Conservation (phyloP, 495 filamentous ascomycete genomes). For the Margaritispora aquatica region DNA sequence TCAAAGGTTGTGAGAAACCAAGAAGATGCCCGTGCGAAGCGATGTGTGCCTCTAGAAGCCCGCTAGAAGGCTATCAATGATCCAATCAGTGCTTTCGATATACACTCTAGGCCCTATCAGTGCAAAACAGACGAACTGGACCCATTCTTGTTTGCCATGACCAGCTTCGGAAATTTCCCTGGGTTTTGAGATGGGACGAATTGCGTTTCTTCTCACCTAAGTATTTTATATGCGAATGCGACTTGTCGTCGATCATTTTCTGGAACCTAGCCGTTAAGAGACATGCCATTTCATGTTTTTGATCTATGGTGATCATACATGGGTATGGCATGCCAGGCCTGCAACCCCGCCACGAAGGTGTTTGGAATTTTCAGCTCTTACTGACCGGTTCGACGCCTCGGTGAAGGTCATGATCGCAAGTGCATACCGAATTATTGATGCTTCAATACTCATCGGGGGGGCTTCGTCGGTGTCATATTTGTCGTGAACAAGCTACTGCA, state of each 20-base stretch:
- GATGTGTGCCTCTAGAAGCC: neutral
- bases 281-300: too few species aligned
- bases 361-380: neutral
- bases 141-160: neutral
- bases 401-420: neutral
- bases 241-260: neutral
- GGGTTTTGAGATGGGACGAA: neutral
- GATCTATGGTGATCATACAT: too few species aligned
- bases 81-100: too few species aligned
- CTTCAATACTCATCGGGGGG: neutral
- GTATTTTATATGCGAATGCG: too few species aligned
- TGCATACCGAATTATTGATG: too few species aligned
- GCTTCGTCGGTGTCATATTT: neutral
- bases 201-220: neutral
- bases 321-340: too few species aligned
- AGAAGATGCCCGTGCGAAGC: neutral
- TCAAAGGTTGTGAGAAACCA: too few species aligned
- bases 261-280: too few species aligned
- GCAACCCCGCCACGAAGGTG: neutral
- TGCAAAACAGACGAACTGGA: constrained; percentile 17
- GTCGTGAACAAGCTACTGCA: too few species aligned
- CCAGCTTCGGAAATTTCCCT: neutral
- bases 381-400: neutral
- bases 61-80: constrained; percentile 7
- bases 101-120: constrained; percentile 15